Evolutionary conservation across 2,329 filamentous ascomycete species (phyloP).

Genomic region (Endoconidiophora laricicola): DNA sequence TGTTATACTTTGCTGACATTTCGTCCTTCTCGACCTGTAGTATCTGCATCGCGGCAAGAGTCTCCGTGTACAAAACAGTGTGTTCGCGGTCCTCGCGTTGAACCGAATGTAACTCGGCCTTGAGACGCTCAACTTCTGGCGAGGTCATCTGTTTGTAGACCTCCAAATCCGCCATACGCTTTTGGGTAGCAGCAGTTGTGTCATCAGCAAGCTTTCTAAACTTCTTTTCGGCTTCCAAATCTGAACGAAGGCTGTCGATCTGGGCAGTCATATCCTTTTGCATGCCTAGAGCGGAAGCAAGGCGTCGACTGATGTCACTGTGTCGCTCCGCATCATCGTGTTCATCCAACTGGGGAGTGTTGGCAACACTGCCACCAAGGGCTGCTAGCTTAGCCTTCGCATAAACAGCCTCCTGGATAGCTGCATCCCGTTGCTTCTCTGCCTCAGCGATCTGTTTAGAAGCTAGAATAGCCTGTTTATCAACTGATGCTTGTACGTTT

Average conservation of each 20-base stretch:
- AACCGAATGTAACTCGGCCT: slow-evolving; percentile 66
- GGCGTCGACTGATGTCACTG: slow-evolving; percentile 57
- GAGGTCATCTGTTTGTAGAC: slow-evolving; percentile 67
- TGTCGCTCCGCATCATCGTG: slow-evolving; percentile 49
- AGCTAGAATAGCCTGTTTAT: slow-evolving; percentile 70
- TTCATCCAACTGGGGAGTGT: slow-evolving; percentile 41
- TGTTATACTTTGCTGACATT: slow-evolving; percentile 50
- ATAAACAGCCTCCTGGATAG: slow-evolving; percentile 89
- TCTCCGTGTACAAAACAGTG: slow-evolving; percentile 59
- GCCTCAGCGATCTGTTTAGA: slow-evolving; percentile 84
- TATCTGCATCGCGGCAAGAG: slow-evolving; percentile 55
- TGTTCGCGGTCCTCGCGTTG: slow-evolving; percentile 70
- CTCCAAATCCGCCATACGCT: slow-evolving; percentile 70
- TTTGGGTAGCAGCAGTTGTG: slow-evolving; percentile 65
- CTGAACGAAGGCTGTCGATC: slow-evolving; percentile 49
- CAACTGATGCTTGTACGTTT: slow-evolving; percentile 78
- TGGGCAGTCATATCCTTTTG: slow-evolving; percentile 70
- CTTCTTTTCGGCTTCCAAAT: slow-evolving; percentile 66
- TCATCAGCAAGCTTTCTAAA: slow-evolving; percentile 78
- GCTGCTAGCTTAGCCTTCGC: slow-evolving; percentile 85
- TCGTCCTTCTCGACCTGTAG: slow-evolving; percentile 79
- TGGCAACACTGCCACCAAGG: slow-evolving; percentile 42
- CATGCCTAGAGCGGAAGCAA: slow-evolving; percentile 63
- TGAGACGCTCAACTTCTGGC: slow-evolving; percentile 69
- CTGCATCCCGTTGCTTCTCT: slow-evolving; percentile 83